Percentiles rank a stretch among this genome's conserved stretches.
These are phyloP conservation scores for Pulicaria dysenterica DNA, from an alignment of 129 eudicot genomes.

Conservation along the genomic window DNA sequence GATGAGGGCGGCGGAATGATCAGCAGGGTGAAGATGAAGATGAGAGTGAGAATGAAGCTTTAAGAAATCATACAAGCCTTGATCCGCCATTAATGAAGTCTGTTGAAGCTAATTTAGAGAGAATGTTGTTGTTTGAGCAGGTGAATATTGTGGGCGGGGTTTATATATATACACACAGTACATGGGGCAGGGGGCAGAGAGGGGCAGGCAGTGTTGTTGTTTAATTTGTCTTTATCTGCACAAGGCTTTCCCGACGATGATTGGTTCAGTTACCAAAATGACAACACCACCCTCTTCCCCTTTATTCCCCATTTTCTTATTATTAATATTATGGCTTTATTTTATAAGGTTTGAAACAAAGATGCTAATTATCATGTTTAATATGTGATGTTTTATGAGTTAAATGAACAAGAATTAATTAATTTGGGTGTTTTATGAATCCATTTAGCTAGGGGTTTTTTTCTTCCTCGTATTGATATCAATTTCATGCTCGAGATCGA, in stretches of 20 bases:
- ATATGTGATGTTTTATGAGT: no score
- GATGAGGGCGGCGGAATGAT: not conserved
- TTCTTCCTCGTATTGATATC: no score
- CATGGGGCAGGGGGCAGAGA: not conserved
- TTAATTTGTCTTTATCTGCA: conserved; percentile 27
- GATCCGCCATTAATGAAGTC: conserved; percentile 15
- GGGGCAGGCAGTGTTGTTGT: not conserved
- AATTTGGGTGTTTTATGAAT: no score
- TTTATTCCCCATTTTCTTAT: no score
- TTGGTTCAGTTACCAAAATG: conserved; percentile 13
- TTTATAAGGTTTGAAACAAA: no score
- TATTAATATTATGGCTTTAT: no score
- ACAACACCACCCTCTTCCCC: not conserved
- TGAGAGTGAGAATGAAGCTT: not conserved
- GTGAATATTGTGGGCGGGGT: no score
- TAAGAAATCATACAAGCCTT: conserved; percentile 21
- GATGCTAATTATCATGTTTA: no score
- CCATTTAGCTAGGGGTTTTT: no score
- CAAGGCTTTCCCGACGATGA: conserved; percentile 6
- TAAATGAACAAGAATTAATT: no score
- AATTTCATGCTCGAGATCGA: no score
- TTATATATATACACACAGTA: not conserved
- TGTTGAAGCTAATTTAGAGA: not conserved
- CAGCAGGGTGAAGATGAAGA: not conserved
- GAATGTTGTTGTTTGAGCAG: not conserved